These are phyloP conservation scores for Exophiala oligosperma DNA, from an alignment of 2,329 filamentous ascomycete species.

Conservation along the genomic window DNA sequence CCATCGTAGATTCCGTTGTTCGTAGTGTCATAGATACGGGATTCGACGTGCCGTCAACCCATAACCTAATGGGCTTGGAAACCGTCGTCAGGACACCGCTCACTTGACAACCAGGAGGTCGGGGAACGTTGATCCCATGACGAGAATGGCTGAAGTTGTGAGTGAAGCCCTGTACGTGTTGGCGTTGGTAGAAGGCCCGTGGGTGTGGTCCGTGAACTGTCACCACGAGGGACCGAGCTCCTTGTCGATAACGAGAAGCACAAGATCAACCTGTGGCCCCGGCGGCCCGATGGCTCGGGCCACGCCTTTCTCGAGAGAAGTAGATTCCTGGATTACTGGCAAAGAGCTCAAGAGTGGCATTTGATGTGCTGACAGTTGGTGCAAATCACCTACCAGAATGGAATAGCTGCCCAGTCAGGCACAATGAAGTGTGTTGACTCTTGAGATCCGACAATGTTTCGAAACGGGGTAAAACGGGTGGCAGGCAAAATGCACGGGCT, in stretches of 20 bases:
- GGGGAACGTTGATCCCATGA: background rate
- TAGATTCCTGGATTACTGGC: no score
- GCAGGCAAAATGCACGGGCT: no score
- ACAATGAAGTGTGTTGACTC: no score
- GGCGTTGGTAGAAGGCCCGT: background rate
- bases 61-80: background rate
- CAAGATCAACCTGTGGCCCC: background rate
- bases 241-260: background rate
- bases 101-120: background rate
- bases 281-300: background rate
- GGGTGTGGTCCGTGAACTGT: background rate
- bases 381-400: no score
- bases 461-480: no score
- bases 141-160: background rate
- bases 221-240: background rate
- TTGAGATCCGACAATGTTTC: no score
- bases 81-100: background rate
- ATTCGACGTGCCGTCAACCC: background rate
- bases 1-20: background rate
- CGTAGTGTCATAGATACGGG: background rate
- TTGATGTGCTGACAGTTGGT: no score
- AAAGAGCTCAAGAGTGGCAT: no score
- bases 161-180: background rate
- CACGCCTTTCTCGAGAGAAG: constrained; percentile 23
- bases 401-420: no score